Evolutionary conservation across 1,139 yeast genomes (phyloP), one percentile per base, ranked within the genome.

Genomic region (Protomyces inouyei): DNA sequence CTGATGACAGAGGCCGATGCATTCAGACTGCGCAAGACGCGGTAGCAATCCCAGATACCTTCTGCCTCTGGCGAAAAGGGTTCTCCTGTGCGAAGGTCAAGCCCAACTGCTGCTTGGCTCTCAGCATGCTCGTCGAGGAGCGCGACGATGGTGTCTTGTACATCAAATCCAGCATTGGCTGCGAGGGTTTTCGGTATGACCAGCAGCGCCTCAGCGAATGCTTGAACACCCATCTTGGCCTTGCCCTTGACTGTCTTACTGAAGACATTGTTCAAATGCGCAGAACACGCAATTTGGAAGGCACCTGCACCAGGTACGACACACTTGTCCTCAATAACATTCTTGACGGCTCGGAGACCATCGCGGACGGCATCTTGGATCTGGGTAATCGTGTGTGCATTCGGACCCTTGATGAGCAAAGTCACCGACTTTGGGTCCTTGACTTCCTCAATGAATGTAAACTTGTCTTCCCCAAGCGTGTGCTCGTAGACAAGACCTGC

Each of bases 241-340:
- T 89, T 88, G 65, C 98, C 98, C 75, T 87, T 88, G 68, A 89
- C 86, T 46, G 80, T 82, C 54, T 73, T 70, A 64, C 71, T 67
- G 69, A 79, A 74, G 65, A 82, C 79, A 67, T 78, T 77, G 65
- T 80, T 76, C 68, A 95, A 80, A 73, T 89, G 83, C 71, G 85
- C 82, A 65, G 90, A 82, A 67, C 93, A 88, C 63, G 95, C 85
- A 73, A 95, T 80, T 79, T 87, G 95, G 77, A 87, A 95, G 2
- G 98, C 93, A 66, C 99, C 99, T 1, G 95, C 98, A 67, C 99
- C 99, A 5, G 98, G 97, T 60, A 95, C 85, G 57, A 95, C 86
- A 56, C 87, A 79, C 71, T 85, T 83, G 76, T 95, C 99, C 73
- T 85, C 87, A 64, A 95, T 79, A 37, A 93, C 95, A 73, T 95